Conservation (phyloP, 768 basidiomycete species). For the Lepiota brunneoincarnata region DNA sequence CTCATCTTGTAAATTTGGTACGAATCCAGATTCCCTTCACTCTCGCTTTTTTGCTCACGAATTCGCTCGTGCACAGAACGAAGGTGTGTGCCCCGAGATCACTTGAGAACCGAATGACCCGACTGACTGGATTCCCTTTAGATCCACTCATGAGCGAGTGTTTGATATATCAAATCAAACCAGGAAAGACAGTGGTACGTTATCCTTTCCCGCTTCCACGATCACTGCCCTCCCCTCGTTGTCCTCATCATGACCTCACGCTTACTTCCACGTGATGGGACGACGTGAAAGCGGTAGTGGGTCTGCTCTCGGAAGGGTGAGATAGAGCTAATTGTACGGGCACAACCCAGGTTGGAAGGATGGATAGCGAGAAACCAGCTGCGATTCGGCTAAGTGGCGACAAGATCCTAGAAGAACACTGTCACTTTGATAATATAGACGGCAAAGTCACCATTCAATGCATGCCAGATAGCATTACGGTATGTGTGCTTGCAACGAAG, state of each 20-base stretch:
- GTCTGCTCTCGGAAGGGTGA: too few species aligned
- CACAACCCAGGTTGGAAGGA: slow-evolving; percentile 68
- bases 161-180: slow-evolving; percentile 89
- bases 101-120: slow-evolving; percentile 10
- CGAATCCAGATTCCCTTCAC: slow-evolving; percentile 11
- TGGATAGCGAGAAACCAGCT: slow-evolving; percentile 77
- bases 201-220: neutral
- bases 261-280: too few species aligned
- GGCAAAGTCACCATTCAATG: slow-evolving; percentile 83
- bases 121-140: slow-evolving; percentile 25
- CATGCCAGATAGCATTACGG: slow-evolving; percentile 79
- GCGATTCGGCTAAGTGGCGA: slow-evolving; percentile 92
- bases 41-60: slow-evolving; percentile 8
- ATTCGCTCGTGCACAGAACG: slow-evolving; percentile 17
- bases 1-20: slow-evolving; percentile 91
- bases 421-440: slow-evolving; percentile 83
- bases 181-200: slow-evolving; percentile 72
- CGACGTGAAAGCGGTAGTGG: too few species aligned
- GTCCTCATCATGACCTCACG: too few species aligned
- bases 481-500: slow-evolving; percentile 31
- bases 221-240: neutral
- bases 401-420: slow-evolving; percentile 91
- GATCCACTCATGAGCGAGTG: slow-evolving; percentile 98
- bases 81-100: slow-evolving; percentile 19
- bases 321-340: neutral